These are phyloP conservation scores for Macrocybe gigantea DNA, from an alignment of 768 basidiomycete species.

Conservation along the genomic window DNA sequence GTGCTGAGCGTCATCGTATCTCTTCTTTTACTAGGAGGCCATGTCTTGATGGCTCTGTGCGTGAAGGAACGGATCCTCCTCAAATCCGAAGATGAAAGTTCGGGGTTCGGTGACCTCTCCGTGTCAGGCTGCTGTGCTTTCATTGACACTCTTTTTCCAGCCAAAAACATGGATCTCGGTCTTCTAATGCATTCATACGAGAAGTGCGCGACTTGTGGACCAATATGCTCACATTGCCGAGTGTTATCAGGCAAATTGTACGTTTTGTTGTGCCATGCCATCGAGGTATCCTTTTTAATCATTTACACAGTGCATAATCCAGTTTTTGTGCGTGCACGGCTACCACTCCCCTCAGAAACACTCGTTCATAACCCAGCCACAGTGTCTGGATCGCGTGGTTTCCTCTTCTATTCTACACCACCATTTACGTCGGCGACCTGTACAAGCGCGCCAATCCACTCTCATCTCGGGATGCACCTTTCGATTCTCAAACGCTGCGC, in stretches of 20 bases:
- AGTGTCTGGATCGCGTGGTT: constrained; percentile 92
- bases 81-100: constrained; percentile 9
- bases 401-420: constrained; percentile 84
- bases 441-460: constrained; percentile 49
- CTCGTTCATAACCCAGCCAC: not conserved
- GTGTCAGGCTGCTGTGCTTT: not conserved
- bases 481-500: constrained; percentile 15
- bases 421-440: constrained; percentile 83
- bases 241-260: constrained; percentile 76
- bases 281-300: not conserved
- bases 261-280: constrained; percentile 20
- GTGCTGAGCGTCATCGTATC: constrained; percentile 75
- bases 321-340: constrained; percentile 55
- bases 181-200: constrained; percentile 22
- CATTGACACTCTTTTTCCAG: not conserved
- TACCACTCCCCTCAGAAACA: not conserved
- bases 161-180: constrained; percentile 6
- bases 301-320: constrained; percentile 56
- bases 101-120: constrained; percentile 6
- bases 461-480: constrained; percentile 11
- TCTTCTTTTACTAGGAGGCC: constrained; percentile 58
- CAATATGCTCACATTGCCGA: constrained; percentile 65
- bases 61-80: constrained; percentile 77
- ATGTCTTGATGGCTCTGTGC: constrained; percentile 50
- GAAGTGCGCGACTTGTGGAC: constrained; percentile 66